These are phyloP conservation scores for Cucumis hystrix DNA, from an alignment of 306 rosid genomes.

Conservation along the genomic window DNA sequence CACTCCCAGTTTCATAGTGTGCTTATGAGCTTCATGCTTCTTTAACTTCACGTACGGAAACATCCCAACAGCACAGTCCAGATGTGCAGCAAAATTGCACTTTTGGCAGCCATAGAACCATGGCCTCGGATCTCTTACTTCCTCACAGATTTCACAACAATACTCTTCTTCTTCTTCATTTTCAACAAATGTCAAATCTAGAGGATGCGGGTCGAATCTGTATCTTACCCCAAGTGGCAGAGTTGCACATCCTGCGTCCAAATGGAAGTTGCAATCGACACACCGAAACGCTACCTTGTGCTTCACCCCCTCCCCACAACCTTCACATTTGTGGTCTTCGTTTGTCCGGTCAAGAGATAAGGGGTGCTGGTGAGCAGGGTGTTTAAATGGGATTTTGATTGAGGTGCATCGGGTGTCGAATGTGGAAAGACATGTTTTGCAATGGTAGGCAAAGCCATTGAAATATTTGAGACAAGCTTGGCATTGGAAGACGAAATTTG, in stretches of 20 bases:
- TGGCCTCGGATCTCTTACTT: background rate
- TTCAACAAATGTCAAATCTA: background rate
- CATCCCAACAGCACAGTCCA: background rate
- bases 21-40: background rate
- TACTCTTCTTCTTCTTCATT: background rate
- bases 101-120: background rate
- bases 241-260: slow-evolving; percentile 1
- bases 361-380: background rate
- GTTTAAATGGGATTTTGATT: background rate
- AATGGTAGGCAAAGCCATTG: slow-evolving; percentile 1
- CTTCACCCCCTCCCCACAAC: background rate
- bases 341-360: background rate
- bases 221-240: background rate
- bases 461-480: background rate
- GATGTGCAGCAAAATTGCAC: background rate
- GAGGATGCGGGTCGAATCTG: background rate
- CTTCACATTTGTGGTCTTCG: background rate
- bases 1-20: background rate
- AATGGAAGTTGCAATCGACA: background rate
- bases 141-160: background rate
- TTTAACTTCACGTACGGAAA: background rate
- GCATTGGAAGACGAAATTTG: slow-evolving; percentile 4
- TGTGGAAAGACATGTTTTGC: background rate
- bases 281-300: background rate
- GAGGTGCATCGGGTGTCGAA: background rate